A percentile compares a stretch with the other conserved stretches of the same genome.
Evolutionary conservation across 257 asterid species (phyloP).

Genomic region (Avicennia marina): DNA sequence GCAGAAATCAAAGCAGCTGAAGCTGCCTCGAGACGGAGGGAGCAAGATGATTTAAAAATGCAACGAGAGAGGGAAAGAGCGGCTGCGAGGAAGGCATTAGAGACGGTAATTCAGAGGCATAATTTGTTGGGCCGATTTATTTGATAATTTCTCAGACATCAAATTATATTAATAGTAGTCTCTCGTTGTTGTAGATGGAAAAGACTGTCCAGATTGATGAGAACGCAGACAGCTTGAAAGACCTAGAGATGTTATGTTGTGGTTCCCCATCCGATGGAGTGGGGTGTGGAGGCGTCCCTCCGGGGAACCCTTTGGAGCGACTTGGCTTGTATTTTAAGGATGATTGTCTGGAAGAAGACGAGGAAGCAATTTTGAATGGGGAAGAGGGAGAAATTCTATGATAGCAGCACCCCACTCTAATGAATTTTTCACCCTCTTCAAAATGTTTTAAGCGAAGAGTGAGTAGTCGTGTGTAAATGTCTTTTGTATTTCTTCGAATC

Average conservation of each 20-base stretch:
- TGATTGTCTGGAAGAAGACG: constrained; percentile 33
- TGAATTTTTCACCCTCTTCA: no score
- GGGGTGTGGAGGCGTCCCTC: constrained; percentile 8
- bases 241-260: constrained; percentile 39
- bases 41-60: constrained; percentile 33
- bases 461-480: no score
- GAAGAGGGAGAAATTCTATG: constrained; percentile 68
- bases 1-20: constrained; percentile 64
- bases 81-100: constrained; percentile 57
- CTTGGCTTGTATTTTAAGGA: constrained; percentile 53
- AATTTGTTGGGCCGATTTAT: background rate
- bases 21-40: constrained; percentile 35
- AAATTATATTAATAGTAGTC: background rate
- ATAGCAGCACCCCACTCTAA: no score
- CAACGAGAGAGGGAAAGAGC: constrained; percentile 48
- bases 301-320: constrained; percentile 33
- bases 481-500: no score
- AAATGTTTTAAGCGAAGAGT: no score
- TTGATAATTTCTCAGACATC: background rate
- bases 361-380: constrained; percentile 19
- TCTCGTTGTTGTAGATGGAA: constrained; percentile 33
- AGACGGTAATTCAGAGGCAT: constrained; percentile 30
- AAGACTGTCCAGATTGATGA: constrained; percentile 40
- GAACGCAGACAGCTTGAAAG: constrained; percentile 29
- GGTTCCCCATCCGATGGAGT: constrained; percentile 20